Conservation (phyloP, 495 filamentous ascomycete species). For the Trichoderma erinaceum region DNA sequence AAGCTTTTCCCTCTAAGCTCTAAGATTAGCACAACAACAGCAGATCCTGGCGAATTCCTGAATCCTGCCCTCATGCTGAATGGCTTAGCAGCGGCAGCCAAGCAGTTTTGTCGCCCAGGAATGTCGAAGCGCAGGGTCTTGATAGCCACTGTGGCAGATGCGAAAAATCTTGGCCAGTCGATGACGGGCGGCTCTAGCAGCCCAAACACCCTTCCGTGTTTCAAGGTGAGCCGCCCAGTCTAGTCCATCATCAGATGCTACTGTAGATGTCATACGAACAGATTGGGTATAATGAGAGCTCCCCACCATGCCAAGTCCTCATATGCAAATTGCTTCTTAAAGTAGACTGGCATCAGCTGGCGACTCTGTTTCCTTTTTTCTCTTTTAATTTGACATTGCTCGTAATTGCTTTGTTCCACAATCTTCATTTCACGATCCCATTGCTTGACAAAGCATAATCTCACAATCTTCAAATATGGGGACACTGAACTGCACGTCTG, state of each 20-base stretch:
- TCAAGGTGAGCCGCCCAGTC: not conserved
- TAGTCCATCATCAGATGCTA: not conserved
- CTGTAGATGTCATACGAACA: constrained; percentile 6
- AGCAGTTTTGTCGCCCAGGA: not conserved
- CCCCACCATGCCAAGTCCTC: constrained; percentile 1
- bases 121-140: not conserved
- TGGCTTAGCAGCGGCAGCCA: not conserved
- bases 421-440: not conserved
- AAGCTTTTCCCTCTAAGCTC: not conserved
- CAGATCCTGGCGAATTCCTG: not conserved
- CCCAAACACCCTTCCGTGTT: not conserved
- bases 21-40: not conserved
- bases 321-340: constrained; percentile 2
- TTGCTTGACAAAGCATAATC: not conserved
- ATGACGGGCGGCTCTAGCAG: not conserved
- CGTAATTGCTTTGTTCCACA: not conserved
- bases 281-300: not conserved
- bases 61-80: not conserved
- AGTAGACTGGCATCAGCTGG: not conserved
- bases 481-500: constrained; percentile 31
- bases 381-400: not conserved
- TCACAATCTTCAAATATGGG: not conserved
- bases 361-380: not conserved
- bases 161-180: not conserved
- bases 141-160: constrained; percentile 9